Base-by-base conservation (phyloP, 2,329 filamentous ascomycete genomes). In the Fusarium clavum region DNA sequence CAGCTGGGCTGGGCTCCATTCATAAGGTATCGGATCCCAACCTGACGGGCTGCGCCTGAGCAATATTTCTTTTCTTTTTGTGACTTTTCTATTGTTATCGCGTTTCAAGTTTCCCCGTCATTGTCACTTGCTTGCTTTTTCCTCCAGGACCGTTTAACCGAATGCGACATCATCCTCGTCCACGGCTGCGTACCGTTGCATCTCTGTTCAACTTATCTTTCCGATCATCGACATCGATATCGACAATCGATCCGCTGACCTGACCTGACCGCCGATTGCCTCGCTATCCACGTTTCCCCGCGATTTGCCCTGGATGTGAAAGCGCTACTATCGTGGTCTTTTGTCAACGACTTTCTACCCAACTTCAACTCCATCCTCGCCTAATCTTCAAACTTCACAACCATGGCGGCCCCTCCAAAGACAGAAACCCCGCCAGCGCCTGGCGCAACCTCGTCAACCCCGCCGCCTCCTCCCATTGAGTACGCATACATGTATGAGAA, bases 401-500 rank as follows among this genome's bases (percentile, higher is more conserved):
- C 34, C 59, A 77, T 77, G 76, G 73, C 74, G 59, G 67, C 74
- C 43, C 61, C 75, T 55, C 60, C 75, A 47, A 73, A 70, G 49
- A 66, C 65, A 53, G 71, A 74, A 38, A 61, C 69, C 61, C 67
- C 73, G 56, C 61, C 67, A 10, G 71, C 72, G 56, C 61, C 69
- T 9, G 72, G 72, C 62, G 63, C 63, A 38, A 63, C 57, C 25
- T 59, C 73, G 55, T 65, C 74, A 43, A 68, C 60, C 57, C 71
- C 63, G 69, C 76, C 70, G 56, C 72, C 78, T 38, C 73, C 70
- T 53, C 63, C 71, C 27, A 74, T 81, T 60, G 75, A 79, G 58
- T 93, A 92, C 81, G 87, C 88, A 51, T 90, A 91, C 77, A 84
- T 94, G 75, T 92, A 92, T 75, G 86, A 89, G 70, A 80, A 83